Conservation (phyloP, 805 yeast genomes). For the Cephaloascus albidus region DNA sequence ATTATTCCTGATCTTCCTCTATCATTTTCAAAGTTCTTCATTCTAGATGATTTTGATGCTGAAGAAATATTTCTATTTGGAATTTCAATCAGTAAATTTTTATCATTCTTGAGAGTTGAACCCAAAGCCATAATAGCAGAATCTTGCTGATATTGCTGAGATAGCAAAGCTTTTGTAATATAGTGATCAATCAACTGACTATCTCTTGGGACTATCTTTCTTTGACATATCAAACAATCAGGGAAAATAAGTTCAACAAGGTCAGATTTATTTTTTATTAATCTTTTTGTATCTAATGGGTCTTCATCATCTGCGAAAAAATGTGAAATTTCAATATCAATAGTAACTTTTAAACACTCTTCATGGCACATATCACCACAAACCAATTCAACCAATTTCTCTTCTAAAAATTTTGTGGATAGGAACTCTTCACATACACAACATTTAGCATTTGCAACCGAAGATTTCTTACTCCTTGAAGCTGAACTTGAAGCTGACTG, state of each 20-base stretch:
- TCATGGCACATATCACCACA: constrained; percentile 55
- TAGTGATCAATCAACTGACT: constrained; percentile 2
- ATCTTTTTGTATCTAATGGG: background rate
- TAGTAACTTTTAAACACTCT: constrained; percentile 39
- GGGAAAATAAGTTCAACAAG: background rate
- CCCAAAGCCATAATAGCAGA: constrained; percentile 3
- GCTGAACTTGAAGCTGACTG: background rate
- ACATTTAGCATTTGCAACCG: constrained; percentile 6
- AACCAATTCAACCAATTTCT: constrained; percentile 33
- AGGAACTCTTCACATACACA: constrained; percentile 44
- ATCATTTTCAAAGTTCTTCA: background rate
- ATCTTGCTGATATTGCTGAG: constrained; percentile 1
- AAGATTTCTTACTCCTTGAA: background rate
- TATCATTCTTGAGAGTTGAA: constrained; percentile 2
- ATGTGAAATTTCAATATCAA: constrained; percentile 16
- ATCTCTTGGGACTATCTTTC: constrained; percentile 4
- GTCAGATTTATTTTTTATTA: background rate
- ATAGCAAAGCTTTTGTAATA: constrained; percentile 3
- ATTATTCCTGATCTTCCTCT: background rate
- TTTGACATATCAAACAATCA: background rate
- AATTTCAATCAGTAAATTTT: background rate
- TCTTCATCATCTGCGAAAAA: background rate
- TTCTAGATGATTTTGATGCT: no score
- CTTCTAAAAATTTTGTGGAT: constrained; percentile 32
- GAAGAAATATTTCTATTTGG: background rate